Conservation (phyloP, 1,139 yeast genomes). For the Hyphopichia khmerensis region DNA sequence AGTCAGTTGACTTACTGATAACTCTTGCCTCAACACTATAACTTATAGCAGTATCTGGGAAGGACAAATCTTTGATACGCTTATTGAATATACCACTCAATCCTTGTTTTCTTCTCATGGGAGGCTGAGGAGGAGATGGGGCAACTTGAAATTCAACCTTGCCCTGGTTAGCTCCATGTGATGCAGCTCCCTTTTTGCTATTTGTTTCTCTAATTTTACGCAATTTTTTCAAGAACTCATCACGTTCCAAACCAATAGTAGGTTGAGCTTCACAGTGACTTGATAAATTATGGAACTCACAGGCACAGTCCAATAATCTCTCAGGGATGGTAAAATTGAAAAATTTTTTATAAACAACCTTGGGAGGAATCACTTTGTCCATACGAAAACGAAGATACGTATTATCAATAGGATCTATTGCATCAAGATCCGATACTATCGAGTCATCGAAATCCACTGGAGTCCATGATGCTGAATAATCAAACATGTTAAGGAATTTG, state of each 20-base stretch:
- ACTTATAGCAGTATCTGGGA: slow-evolving; percentile 23
- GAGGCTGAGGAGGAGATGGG: neutral
- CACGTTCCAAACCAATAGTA: slow-evolving; percentile 32
- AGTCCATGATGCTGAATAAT: slow-evolving; percentile 25
- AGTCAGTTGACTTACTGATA: slow-evolving; percentile 26
- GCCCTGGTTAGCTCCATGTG: neutral
- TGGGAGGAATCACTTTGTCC: slow-evolving; percentile 22
- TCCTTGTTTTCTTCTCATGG: slow-evolving; percentile 1
- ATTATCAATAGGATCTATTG: slow-evolving; percentile 19
- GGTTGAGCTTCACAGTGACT: slow-evolving; percentile 41
- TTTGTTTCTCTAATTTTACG: slow-evolving; percentile 2
- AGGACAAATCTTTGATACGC: slow-evolving; percentile 21
- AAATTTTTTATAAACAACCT: slow-evolving; percentile 35
- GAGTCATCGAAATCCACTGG: slow-evolving; percentile 10
- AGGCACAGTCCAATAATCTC: slow-evolving; percentile 37
- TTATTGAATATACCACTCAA: slow-evolving; percentile 9
- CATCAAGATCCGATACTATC: neutral
- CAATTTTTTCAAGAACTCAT: slow-evolving; percentile 8
- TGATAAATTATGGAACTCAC: slow-evolving; percentile 33
- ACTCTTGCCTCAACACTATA: slow-evolving; percentile 28
- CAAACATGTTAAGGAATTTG: slow-evolving; percentile 29
- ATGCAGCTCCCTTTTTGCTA: slow-evolving; percentile 6
- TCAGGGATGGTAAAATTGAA: slow-evolving; percentile 44
- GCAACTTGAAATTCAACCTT: neutral
- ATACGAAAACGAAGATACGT: slow-evolving; percentile 19